Evolutionary conservation across 352 stramenopile genomes (phyloP), one percentile per base, ranked within the genome.

Genomic region (Phytophthora chlamydospora): DNA sequence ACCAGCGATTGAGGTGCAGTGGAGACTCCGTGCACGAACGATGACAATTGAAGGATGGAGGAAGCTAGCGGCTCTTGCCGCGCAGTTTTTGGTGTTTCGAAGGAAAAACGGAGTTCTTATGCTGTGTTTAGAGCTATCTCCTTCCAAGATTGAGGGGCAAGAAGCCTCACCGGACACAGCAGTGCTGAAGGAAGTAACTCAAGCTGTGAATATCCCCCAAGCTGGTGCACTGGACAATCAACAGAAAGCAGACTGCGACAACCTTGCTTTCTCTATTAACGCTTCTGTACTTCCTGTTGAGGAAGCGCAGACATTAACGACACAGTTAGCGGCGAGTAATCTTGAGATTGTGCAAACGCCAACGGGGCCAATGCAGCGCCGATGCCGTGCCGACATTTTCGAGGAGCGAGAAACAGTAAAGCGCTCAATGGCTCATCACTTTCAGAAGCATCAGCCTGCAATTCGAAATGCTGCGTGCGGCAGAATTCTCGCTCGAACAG

Each of bases 401-500:
- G 54, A 59, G 27, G 55, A 56, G 31, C 36, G 38, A 5, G 56
- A 40, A 24, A 29, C 27, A 12, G 32, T 76, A 1, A 14, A 60
- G 0, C 38, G 35, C 6, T 73, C 52, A 9, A 19, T 60, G 8
- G 52, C 36, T 6, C 71, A 45, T 8, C 73, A 68, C 21, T 85
- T 83, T 41, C 32, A 69, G 16, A 86, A 85, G 33, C 68, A 88
- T 17, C 80, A 86, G 34, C 5, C 14, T 17, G 29, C 62, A 4
- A 45, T 86, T 61, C 70, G 73, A 53, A 16, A 39, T 35, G 61
- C 59, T 16, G 38, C 52, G 24, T 66, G 52, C 11, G 17, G 32
- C 4, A 42, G 58, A 42, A 50, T 65, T 35, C 17, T 73, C 19
- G 46, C 58, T 21, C 34, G 14, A 49, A 50, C 51, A 17, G 16